Conservation (phyloP, 352 stramenopile species). For the Phytophthora agathidicida region DNA sequence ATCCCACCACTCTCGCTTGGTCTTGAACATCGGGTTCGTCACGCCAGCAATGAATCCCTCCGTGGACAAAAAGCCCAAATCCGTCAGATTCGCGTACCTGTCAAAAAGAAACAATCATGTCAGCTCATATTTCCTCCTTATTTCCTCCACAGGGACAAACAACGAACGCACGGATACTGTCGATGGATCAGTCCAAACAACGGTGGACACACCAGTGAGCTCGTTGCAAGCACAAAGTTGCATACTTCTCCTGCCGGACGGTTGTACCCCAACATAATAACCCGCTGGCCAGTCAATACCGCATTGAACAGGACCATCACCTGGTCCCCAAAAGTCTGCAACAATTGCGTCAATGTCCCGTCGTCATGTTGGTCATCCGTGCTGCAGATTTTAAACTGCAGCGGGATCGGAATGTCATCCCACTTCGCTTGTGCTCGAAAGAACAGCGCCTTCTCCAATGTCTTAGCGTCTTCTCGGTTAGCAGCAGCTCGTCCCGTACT, state of each 20-base stretch:
- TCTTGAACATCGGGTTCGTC: slow-evolving; percentile 94
- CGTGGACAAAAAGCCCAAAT: slow-evolving; percentile 85
- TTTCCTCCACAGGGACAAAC: background rate
- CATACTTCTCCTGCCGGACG: slow-evolving; percentile 82
- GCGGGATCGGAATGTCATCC: slow-evolving; percentile 64
- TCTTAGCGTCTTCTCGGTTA: slow-evolving; percentile 48
- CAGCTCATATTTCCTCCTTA: background rate
- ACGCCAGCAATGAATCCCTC: slow-evolving; percentile 90
- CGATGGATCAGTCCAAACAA: slow-evolving; percentile 80
- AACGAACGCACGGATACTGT: slow-evolving; percentile 67
- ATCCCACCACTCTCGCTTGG: slow-evolving; percentile 92
- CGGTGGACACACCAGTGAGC: slow-evolving; percentile 81
- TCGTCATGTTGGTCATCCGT: slow-evolving; percentile 87
- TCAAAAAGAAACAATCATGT: background rate
- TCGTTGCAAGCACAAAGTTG: slow-evolving; percentile 88
- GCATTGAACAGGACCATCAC: slow-evolving; percentile 89
- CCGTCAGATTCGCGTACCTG: slow-evolving; percentile 89
- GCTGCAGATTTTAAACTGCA: slow-evolving; percentile 85
- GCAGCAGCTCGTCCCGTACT: slow-evolving; percentile 41
- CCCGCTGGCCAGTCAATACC: slow-evolving; percentile 75
- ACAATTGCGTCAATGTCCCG: slow-evolving; percentile 65
- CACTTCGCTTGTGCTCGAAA: slow-evolving; percentile 62
- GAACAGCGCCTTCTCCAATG: slow-evolving; percentile 61
- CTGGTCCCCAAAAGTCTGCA: slow-evolving; percentile 85
- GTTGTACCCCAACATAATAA: slow-evolving; percentile 88